Base-by-base conservation (phyloP, 2,329 filamentous ascomycete genomes). In the Fusarium irregulare region DNA sequence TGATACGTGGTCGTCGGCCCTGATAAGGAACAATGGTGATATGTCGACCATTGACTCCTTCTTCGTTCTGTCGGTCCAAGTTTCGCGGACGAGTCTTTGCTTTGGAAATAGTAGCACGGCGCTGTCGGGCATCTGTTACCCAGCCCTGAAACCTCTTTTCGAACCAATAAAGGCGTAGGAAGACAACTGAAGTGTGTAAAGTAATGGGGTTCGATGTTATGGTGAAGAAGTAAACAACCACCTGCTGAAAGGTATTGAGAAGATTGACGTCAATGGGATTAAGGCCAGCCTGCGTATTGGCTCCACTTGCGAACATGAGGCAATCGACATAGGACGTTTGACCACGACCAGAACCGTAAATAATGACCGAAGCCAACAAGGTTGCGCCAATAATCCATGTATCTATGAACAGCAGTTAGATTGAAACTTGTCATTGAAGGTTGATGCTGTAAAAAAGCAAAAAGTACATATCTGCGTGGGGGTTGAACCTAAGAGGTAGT, bases 151-250 rank as follows among this genome's bases (percentile, higher is more conserved):
- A 98, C 10, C 94, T 89, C 80, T 97, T 97, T 80, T 99, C 94
- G 78, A 99, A 99, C 95, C 95, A 99, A 81, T 97, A 98, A 3
- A 99, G 84, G 27, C 96, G 92, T 16, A 98, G 86, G 73, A 97
- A 95, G 10, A 99, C 96, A 46, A 99, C 93, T 46, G 89, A 92
- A 3, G 92, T 89, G 76, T 97, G 90, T 74, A 97, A 91, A 48
- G 92, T 90, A 66, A 97, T 96, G 1, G 94, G 94, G 53, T 93
- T 97, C 27, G 91, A 89, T 14, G 93, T 74, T 84, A 93, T 90
- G 6, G 91, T 84, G 42, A 93, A 84, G 9, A 94, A 75, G 74
- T 91, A 94, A 27, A 97, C 82, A 53, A 92, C 85, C 44, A 93
- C 79, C 80, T 96, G 92, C 77, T 93, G 91, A 67, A 91, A 92